Evolutionary conservation across 192 early-diverging fungal species (phyloP), one percentile per base, ranked within the genome.

Genomic region (Powellomyces hirtus): DNA sequence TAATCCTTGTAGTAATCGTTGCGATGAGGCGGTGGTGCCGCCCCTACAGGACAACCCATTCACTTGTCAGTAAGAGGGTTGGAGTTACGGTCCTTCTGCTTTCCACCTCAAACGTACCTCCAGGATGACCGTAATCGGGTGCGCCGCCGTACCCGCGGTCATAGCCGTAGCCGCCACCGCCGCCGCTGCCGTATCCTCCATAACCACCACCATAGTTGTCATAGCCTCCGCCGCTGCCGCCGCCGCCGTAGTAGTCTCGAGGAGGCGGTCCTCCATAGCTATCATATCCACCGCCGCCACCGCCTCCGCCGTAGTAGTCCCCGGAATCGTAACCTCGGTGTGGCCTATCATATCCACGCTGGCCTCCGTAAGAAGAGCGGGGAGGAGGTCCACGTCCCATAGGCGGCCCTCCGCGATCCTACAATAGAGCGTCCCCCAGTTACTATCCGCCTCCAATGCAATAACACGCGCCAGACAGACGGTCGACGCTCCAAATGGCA

Each of bases 101-200:
- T n/a, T n/a, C n/a, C n/a, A n/a, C n/a, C n/a, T n/a, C n/a, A n/a
- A n/a, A n/a, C 67, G n/a, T 40, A 53, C 68, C 70, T 1, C 58
- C 72, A 2, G 13, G 35, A 27, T 53, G 64, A 44, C 60, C 64
- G 34, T 66, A 66, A 33, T 42, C 70, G 52, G 22, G 18, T 22
- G 40, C 70, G 22, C 71, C 75, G 31, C 66, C 66, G 38, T 74
- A 69, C 5, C 65, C 71, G 34, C 66, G 38, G 27, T 66, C 66
- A 34, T 75, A 71, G n/a, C 58, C 58, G 31, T 56, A 65, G 16
- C 59, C 59, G 34, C 24, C 16, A 38, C 59, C 36, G 59, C 38
- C 33, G 53, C 53, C 53, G 7, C 62, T 46, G 35, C 62, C 62
- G 35, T 64, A 70, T 14, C 37, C 62, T 30, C 30, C 60, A 66